Conservation (phyloP, 2,329 filamentous ascomycete species). For the Diaporthe sp. region DNA sequence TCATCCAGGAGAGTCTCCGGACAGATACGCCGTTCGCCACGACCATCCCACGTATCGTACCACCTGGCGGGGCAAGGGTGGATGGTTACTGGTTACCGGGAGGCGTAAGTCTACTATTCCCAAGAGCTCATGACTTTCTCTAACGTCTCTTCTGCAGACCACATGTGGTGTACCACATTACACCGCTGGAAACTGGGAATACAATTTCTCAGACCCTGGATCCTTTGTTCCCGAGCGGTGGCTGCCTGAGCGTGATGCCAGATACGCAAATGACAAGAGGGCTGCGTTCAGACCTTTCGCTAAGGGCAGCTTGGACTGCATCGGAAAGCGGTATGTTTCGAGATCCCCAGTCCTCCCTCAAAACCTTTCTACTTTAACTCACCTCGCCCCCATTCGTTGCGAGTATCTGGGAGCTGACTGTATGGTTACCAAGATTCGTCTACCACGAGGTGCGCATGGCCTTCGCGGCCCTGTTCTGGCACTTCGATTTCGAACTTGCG, state of each 20-base stretch:
- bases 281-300: neutral
- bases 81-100: neutral
- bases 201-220: neutral
- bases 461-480: neutral
- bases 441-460: neutral
- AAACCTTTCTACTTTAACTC: neutral
- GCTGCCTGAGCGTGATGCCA: neutral
- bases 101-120: neutral
- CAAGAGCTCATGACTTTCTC: neutral
- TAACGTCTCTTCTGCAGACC: neutral
- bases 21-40: neutral
- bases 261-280: neutral
- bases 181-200: neutral
- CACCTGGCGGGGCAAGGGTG: neutral
- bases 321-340: neutral
- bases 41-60: neutral
- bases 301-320: neutral
- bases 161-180: neutral
- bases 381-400: neutral
- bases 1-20: neutral
- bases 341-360: neutral
- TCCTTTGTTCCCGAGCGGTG: neutral
- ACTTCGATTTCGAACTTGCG: neutral
- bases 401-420: neutral
- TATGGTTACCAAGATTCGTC: neutral